Evolutionary conservation across 176 grass and related monocot genomes (phyloP).

Genomic region (Aegilops umbellulata): DNA sequence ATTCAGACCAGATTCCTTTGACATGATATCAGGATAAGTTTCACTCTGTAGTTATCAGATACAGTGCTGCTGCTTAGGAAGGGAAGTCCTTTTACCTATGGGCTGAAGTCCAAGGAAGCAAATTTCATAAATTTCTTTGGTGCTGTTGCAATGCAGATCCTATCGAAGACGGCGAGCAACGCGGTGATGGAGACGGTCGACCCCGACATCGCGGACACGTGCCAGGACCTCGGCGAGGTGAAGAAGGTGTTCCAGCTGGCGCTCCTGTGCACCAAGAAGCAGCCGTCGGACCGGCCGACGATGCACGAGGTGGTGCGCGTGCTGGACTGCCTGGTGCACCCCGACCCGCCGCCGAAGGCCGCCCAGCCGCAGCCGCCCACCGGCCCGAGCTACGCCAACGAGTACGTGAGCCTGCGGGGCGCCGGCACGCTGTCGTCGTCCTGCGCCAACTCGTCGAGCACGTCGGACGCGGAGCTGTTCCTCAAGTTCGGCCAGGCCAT

Average conservation of each 20-base stretch:
- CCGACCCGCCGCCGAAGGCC: constrained; percentile 39
- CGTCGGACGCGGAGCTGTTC: constrained; percentile 85
- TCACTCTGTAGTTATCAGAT: background rate
- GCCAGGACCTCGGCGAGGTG: constrained; percentile 78
- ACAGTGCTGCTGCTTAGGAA: no score
- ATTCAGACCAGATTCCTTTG: background rate
- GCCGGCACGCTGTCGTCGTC: constrained; percentile 46
- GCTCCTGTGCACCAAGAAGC: constrained; percentile 82
- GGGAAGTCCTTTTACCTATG: no score
- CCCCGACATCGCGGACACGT: constrained; percentile 58
- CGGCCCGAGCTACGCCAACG: constrained; percentile 62
- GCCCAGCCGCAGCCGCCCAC: background rate
- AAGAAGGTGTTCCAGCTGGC: constrained; percentile 94
- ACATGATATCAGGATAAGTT: background rate
- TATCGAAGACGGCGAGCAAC: constrained; percentile 74
- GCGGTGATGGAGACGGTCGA: constrained; percentile 89
- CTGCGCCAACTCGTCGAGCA: constrained; percentile 54
- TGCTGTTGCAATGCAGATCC: constrained; percentile 49
- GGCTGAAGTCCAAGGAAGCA: background rate
- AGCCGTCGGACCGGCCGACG: constrained; percentile 76
- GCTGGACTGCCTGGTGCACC: constrained; percentile 68
- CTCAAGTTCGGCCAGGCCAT: constrained; percentile 94
- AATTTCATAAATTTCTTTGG: background rate
- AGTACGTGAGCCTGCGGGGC: constrained; percentile 78
- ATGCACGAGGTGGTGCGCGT: constrained; percentile 95